These are phyloP conservation scores for Paramecium bursaria DNA, from an alignment of 73 alveolate genomes.

Conservation along the genomic window DNA sequence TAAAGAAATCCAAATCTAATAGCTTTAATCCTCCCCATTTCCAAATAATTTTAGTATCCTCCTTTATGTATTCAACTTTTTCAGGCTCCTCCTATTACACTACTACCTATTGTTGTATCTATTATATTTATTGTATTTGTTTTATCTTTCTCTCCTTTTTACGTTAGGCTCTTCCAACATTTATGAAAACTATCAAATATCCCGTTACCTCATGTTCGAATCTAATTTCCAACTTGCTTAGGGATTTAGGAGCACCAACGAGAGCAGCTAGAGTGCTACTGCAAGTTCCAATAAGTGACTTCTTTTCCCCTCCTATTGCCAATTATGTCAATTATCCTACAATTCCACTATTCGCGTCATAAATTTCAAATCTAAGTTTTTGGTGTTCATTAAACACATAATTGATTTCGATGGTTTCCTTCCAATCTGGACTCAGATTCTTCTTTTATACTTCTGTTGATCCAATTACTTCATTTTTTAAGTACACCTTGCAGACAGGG, in stretches of 20 bases:
- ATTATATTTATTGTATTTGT: not conserved
- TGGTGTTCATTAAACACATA: slow-evolving; percentile 9
- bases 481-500: not conserved
- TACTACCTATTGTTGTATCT: not conserved
- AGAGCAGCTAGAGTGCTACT: not conserved
- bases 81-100: too few species aligned
- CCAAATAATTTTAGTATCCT: slow-evolving; percentile 9
- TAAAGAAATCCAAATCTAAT: slow-evolving; percentile 36
- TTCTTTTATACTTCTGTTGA: not conserved
- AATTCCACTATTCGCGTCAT: slow-evolving; percentile 29
- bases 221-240: slow-evolving; percentile 3
- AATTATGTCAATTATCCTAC: not conserved
- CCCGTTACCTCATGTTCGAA: slow-evolving; percentile 4
- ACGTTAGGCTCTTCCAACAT: not conserved
- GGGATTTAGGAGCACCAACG: slow-evolving; percentile 28
- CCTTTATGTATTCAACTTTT: too few species aligned
- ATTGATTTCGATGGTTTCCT: not conserved
- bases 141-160: not conserved
- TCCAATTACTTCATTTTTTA: slow-evolving; percentile 10
- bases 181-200: not conserved
- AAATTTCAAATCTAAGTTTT: slow-evolving; percentile 17
- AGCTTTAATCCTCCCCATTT: slow-evolving; percentile 37
- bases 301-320: not conserved
- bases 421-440: slow-evolving; percentile 22
- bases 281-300: slow-evolving; percentile 3